Evolutionary conservation across 352 stramenopile species (phyloP), one percentile per base, ranked within the genome.

Genomic region (Phytophthora pisi): DNA sequence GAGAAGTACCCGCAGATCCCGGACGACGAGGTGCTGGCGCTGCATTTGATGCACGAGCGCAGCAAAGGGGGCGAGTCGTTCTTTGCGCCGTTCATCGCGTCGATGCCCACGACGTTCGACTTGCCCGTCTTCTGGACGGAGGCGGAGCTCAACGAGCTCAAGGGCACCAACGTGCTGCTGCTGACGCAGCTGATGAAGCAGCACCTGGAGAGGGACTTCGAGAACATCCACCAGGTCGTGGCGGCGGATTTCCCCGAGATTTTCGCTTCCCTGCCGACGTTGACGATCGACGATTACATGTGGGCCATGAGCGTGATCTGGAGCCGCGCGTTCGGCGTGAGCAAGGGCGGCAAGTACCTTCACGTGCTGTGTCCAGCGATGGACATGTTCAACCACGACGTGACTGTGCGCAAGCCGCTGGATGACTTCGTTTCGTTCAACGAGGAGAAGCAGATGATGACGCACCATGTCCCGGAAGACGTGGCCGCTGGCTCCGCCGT

Each of bases 321-420:
- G 84, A 91, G 79, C 65, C 82, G 86, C 8, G 82, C 86, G 4
- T 93, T 93, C 69, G 81, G 81, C 36, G 68, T 86, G 24, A 81
- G 57, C 18, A 82, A 69, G 46, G 66, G 64, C 2, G 60, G 52
- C 18, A 70, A 71, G 30, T 87, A 88, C 47, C 36, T 90, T 3
- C 82, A 75, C 36, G 75, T 88, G 20, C 64, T 93, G 61, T 89
- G 82, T 55, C 86, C 86, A 0, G 76, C 75, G 4, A 78, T 93
- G 74, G 84, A 93, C 70, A 90, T 90, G 74, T 90, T 89, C 58
- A 93, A 93, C 61, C 86, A 93, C 58, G 74, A 91, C 45, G 77
- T 81, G 59, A 64, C 24, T 28, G 54, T 89, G 53, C 50, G 47
- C 26, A 77, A 73, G 38, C 59, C 71, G 13, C 53, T 89, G 51